phyloP scores from a whole-genome alignment of 352 stramenopile species.

The Phytophthora uliginosa region DNA sequence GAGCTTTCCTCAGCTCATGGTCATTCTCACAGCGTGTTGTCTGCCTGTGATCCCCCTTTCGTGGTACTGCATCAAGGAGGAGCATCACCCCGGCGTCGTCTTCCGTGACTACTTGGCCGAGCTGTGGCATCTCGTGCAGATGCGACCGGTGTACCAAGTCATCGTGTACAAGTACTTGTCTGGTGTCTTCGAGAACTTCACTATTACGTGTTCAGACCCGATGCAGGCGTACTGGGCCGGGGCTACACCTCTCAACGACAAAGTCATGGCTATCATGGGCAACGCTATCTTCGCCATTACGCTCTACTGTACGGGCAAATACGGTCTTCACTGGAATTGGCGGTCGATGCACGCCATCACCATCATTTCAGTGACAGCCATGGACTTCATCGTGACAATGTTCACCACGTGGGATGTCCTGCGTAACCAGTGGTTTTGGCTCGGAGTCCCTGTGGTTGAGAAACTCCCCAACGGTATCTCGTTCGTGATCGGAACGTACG shows the following conservation, averaged over 20 bases:
- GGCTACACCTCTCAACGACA: conserved; percentile 46
- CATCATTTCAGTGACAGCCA: conserved; percentile 36
- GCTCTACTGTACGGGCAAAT: conserved; percentile 44
- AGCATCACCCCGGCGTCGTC: conserved; percentile 38
- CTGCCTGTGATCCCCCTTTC: conserved; percentile 49
- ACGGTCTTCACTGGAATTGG: conserved; percentile 53
- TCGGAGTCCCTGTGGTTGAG: conserved; percentile 46
- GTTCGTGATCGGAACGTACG: conserved; percentile 56
- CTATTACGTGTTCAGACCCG: conserved; percentile 36
- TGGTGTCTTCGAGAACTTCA: conserved; percentile 51
- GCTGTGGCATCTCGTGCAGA: conserved; percentile 45
- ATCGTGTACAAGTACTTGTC: conserved; percentile 48
- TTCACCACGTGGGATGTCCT: conserved; percentile 48
- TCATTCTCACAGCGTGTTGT: conserved; percentile 46
- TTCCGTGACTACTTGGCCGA: conserved; percentile 49
- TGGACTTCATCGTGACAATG: conserved; percentile 44
- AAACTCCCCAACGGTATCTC: conserved; percentile 47
- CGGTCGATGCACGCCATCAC: conserved; percentile 40
- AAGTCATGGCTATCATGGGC: conserved; percentile 46
- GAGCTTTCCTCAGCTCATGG: conserved; percentile 52
- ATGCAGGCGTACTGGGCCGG: conserved; percentile 46
- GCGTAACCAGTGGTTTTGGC: conserved; percentile 62
- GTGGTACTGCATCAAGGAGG: conserved; percentile 59
- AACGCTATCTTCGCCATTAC: conserved; percentile 43
- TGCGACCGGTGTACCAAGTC: conserved; percentile 53